phyloP scores from a whole-genome alignment of 768 basidiomycete genomes.

The Rhizopogon salebrosus region DNA sequence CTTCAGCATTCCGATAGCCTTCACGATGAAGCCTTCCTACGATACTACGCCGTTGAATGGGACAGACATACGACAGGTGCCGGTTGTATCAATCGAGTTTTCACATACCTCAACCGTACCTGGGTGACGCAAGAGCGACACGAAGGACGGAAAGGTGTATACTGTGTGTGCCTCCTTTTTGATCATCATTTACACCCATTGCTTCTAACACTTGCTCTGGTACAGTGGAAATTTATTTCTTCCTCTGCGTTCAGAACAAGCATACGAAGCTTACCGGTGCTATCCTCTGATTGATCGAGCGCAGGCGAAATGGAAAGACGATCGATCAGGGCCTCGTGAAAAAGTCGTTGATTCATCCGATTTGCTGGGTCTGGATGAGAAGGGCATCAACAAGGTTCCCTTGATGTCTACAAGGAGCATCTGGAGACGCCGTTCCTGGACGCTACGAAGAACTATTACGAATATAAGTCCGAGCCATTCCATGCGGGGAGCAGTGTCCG shows the following conservation, averaged over 20 bases:
- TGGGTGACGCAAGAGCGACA: conserved; percentile 99
- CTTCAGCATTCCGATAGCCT: conserved; percentile 69
- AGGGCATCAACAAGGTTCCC: conserved; percentile 89
- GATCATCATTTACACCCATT: conserved; percentile 2
- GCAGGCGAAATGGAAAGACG: conserved; percentile 88
- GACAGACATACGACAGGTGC: conserved; percentile 95
- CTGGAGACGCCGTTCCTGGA: conserved; percentile 87
- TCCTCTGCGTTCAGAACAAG: conserved; percentile 80
- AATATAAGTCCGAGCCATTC: conserved; percentile 86
- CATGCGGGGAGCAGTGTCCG: conserved; percentile 85
- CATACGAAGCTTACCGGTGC: conserved; percentile 81
- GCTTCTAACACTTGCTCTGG: conserved; percentile 65
- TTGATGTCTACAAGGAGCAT: conserved; percentile 89
- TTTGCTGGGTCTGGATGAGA: conserved; percentile 89
- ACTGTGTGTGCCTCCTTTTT: conserved; percentile 54
- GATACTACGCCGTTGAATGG: conserved; percentile 93
- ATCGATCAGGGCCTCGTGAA: conserved; percentile 92
- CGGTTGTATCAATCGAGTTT: conserved; percentile 94
- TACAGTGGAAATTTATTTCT: conserved; percentile 94
- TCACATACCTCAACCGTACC: conserved; percentile 97
- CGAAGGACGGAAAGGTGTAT: conserved; percentile 94
- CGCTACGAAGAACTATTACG: conserved; percentile 89
- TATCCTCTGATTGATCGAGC: conserved; percentile 85
- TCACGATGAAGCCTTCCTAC: conserved; percentile 82
- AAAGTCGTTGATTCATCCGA: conserved; percentile 95